Evolutionary conservation across 2,329 filamentous ascomycete species (phyloP).

Genomic region (Diatrype stigma): DNA sequence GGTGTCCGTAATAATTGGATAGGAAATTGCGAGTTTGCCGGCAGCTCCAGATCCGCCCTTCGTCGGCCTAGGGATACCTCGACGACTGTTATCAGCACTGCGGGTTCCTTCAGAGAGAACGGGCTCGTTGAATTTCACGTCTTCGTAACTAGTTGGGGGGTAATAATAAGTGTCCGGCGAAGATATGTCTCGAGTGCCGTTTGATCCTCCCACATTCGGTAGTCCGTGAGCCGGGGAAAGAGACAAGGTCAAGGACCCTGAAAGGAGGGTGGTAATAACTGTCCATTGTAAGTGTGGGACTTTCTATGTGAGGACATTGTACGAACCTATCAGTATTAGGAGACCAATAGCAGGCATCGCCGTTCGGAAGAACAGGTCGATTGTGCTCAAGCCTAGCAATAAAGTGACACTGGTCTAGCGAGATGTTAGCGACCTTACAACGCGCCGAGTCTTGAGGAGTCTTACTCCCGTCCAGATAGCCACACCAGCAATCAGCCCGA

Average conservation of each 20-base stretch:
- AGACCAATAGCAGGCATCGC: slow-evolving; percentile 49
- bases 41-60: slow-evolving; percentile 30
- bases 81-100: slow-evolving; percentile 25
- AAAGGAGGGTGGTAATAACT: slow-evolving; percentile 39
- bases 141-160: slow-evolving; percentile 44
- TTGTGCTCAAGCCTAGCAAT: slow-evolving; percentile 42
- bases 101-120: slow-evolving; percentile 9
- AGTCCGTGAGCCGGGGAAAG: slow-evolving; percentile 34
- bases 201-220: slow-evolving; percentile 33
- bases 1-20: slow-evolving; percentile 37
- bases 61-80: slow-evolving; percentile 34
- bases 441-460: slow-evolving; percentile 15
- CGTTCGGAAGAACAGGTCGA: slow-evolving; percentile 42
- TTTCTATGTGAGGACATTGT: neutral
- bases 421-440: slow-evolving; percentile 8
- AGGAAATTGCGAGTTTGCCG: slow-evolving; percentile 45
- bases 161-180: slow-evolving; percentile 38
- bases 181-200: slow-evolving; percentile 34
- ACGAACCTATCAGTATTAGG: slow-evolving; percentile 44
- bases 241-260: slow-evolving; percentile 28
- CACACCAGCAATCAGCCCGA: slow-evolving; percentile 39
- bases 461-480: slow-evolving; percentile 52
- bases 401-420: slow-evolving; percentile 47
- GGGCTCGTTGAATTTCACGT: slow-evolving; percentile 36
- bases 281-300: slow-evolving; percentile 12